phyloP scores from a whole-genome alignment of 257 asterid species.

The Ballota nigra region DNA sequence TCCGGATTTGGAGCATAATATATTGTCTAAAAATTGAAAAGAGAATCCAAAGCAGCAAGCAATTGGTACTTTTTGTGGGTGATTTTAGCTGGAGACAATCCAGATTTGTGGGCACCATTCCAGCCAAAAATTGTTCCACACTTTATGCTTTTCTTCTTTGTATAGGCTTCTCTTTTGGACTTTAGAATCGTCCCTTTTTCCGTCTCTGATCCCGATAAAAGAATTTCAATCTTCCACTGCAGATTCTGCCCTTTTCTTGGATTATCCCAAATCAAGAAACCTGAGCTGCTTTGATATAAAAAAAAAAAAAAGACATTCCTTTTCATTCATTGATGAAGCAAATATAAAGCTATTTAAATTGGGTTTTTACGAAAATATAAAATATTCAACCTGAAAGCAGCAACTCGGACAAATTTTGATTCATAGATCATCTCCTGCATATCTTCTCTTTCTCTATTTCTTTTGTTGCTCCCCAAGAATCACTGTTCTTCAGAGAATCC shows the following conservation, averaged over 20 bases:
- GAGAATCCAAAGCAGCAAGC: too few relatives aligned
- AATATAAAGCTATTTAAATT: too few relatives aligned
- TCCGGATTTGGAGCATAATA: background rate
- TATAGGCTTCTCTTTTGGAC: constrained; percentile 39
- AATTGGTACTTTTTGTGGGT: constrained; percentile 17
- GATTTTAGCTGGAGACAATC: constrained; percentile 45
- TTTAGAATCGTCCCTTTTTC: constrained; percentile 32
- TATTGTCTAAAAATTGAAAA: constrained; percentile 11
- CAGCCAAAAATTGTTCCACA: constrained; percentile 11
- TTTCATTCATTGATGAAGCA: background rate
- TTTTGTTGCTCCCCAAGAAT: background rate
- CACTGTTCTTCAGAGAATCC: background rate
- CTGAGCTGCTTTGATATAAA: constrained; percentile 6
- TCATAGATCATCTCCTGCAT: background rate
- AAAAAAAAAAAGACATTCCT: background rate
- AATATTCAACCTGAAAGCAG: background rate
- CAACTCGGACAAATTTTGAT: background rate
- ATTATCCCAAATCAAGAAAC: background rate
- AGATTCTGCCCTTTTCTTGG: constrained; percentile 19
- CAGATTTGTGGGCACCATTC: constrained; percentile 37
- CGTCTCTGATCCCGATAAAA: constrained; percentile 39
- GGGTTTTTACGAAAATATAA: background rate
- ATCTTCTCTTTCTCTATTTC: background rate
- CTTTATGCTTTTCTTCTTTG: constrained; percentile 36
- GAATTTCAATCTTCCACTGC: constrained; percentile 32